Conservation (phyloP, 1,284 basidiomycete genomes). For the Lentinula novae-zelandiae region DNA sequence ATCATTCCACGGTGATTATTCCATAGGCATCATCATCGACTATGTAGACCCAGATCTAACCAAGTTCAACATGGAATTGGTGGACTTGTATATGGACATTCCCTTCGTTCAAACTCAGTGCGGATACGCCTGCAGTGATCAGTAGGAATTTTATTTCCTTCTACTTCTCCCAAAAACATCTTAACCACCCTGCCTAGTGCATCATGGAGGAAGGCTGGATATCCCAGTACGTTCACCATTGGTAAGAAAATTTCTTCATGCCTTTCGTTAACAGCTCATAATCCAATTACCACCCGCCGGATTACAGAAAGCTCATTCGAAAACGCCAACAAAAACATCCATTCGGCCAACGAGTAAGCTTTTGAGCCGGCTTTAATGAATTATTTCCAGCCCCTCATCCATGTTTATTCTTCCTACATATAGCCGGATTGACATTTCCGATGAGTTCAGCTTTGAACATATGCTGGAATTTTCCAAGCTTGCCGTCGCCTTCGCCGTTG, state of each 20-base stretch:
- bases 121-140: conserved; percentile 94
- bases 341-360: conserved; percentile 74
- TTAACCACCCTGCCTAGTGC: conserved; percentile 46
- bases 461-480: conserved; percentile 90
- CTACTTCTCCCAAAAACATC: conserved; percentile 26
- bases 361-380: conserved; percentile 5
- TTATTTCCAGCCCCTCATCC: conserved; percentile 15
- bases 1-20: not conserved
- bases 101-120: conserved; percentile 81
- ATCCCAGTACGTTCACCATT: conserved; percentile 80
- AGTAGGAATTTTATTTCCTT: conserved; percentile 41
- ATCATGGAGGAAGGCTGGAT: conserved; percentile 84
- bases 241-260: conserved; percentile 43
- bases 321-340: conserved; percentile 81
- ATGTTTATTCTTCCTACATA: conserved; percentile 10
- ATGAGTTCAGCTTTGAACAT: conserved; percentile 83
- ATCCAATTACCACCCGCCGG: not conserved
- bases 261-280: not conserved
- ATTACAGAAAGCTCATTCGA: conserved; percentile 63
- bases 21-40: conserved; percentile 80
- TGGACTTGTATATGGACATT: conserved; percentile 77
- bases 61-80: conserved; percentile 72
- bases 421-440: conserved; percentile 78
- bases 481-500: conserved; percentile 81
- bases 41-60: conserved; percentile 80